Evolutionary conservation across 768 basidiomycete genomes (phyloP).

Genomic region (Tricholomella constricta): DNA sequence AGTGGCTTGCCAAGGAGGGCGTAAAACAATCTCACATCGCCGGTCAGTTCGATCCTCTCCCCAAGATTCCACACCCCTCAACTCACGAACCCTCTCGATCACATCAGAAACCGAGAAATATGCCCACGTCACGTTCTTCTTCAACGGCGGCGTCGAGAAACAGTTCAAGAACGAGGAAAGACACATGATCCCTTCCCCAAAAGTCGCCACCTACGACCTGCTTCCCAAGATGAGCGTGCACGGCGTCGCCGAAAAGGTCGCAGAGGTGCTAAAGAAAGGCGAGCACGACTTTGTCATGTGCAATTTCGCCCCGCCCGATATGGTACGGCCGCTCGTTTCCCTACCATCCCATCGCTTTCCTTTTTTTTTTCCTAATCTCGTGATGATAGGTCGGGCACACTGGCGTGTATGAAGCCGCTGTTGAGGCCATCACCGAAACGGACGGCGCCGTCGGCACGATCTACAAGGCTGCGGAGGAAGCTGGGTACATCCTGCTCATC

Average conservation of each 20-base stretch:
- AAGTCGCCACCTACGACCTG: constrained; percentile 93
- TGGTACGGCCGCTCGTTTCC: constrained; percentile 64
- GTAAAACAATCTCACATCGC: constrained; percentile 89
- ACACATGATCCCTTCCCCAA: constrained; percentile 88
- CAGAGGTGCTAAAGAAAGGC: constrained; percentile 69
- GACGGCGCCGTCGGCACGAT: constrained; percentile 89
- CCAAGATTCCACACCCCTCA: not conserved
- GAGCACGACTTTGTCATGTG: constrained; percentile 93
- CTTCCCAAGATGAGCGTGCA: constrained; percentile 90
- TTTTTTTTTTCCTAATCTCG: not conserved
- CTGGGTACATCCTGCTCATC: constrained; percentile 84
- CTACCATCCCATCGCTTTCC: not conserved
- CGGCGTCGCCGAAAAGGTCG: constrained; percentile 90
- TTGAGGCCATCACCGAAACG: constrained; percentile 84
- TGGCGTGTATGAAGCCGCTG: constrained; percentile 88
- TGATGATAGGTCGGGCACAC: constrained; percentile 82
- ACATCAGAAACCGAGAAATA: constrained; percentile 99
- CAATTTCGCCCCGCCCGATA: constrained; percentile 96
- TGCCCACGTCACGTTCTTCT: constrained; percentile 97
- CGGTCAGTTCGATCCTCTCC: constrained; percentile 40
- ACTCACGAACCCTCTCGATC: not conserved
- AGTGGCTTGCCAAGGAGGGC: constrained; percentile 81
- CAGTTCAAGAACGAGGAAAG: constrained; percentile 84
- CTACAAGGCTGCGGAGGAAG: constrained; percentile 80
- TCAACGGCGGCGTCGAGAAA: constrained; percentile 95